Conservation (phyloP, 352 stramenopile species). For the Phytophthora sp. region DNA sequence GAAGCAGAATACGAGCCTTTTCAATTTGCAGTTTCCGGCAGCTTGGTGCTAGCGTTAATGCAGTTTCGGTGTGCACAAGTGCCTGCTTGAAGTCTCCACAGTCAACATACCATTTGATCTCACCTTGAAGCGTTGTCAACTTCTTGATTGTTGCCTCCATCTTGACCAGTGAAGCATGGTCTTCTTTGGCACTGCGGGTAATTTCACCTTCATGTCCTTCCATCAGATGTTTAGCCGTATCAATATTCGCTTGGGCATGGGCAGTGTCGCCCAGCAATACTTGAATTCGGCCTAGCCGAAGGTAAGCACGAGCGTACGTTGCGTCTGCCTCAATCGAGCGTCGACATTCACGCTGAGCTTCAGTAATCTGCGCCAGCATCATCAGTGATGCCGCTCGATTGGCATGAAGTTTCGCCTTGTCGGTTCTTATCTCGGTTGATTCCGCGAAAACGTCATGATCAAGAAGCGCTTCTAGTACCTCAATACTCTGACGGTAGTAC, state of each 20-base stretch:
- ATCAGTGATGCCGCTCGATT: constrained; percentile 82
- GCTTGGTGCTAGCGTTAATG: constrained; percentile 56
- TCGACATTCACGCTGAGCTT: constrained; percentile 74
- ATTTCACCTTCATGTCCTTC: constrained; percentile 17
- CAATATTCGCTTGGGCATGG: constrained; percentile 57
- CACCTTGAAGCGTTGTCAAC: constrained; percentile 45
- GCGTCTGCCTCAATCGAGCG: constrained; percentile 68
- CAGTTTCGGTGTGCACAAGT: constrained; percentile 52
- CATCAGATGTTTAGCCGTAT: constrained; percentile 54
- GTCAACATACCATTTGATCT: constrained; percentile 71
- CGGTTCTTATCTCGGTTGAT: constrained; percentile 51
- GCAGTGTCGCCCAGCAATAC: constrained; percentile 65
- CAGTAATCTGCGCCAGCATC: constrained; percentile 76
- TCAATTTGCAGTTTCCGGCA: constrained; percentile 63
- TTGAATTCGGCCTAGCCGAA: constrained; percentile 74
- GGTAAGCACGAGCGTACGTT: constrained; percentile 75
- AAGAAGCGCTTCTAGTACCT: constrained; percentile 51
- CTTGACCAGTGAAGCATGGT: constrained; percentile 55
- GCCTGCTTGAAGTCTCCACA: constrained; percentile 52
- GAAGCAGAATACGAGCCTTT: constrained; percentile 66
- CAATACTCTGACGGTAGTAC: constrained; percentile 61
- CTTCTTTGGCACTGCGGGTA: constrained; percentile 34
- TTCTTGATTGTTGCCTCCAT: constrained; percentile 60
- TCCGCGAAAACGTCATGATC: constrained; percentile 33
- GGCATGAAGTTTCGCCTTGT: constrained; percentile 84